These are phyloP conservation scores for Oryza australiensis DNA, from an alignment of 176 grass and related monocot genomes.

Conservation along the genomic window DNA sequence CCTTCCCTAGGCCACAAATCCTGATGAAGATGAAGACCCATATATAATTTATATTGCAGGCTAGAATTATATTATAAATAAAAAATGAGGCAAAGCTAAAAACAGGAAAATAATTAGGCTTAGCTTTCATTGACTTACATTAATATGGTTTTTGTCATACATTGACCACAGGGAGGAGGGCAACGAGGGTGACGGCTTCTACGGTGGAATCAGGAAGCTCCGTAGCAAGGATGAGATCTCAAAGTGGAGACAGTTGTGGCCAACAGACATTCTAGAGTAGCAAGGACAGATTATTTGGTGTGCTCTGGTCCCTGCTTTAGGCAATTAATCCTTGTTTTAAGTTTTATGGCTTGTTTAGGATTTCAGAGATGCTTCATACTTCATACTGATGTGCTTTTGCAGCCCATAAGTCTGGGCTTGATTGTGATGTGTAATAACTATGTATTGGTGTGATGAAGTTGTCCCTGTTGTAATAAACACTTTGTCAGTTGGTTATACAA, in stretches of 20 bases:
- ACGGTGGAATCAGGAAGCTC: conserved; percentile 85
- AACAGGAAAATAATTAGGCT: too few relatives aligned
- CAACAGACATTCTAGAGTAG: conserved; percentile 79
- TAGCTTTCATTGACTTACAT: background rate
- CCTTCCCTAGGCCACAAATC: too few relatives aligned
- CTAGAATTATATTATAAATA: too few relatives aligned
- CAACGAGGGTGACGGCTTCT: conserved; percentile 86
- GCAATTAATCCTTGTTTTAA: conserved; percentile 88
- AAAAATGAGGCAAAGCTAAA: too few relatives aligned
- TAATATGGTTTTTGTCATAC: too few relatives aligned
- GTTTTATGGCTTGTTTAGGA: conserved; percentile 28
- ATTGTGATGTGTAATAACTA: background rate
- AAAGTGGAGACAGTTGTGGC: conserved; percentile 84
- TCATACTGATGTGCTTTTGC: conserved; percentile 6
- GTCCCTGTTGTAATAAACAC: conserved; percentile 12
- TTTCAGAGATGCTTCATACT: conserved; percentile 9
- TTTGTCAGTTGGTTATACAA: background rate
- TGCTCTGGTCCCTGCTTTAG: conserved; percentile 29
- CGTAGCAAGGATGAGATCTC: conserved; percentile 66
- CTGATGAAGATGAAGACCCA: too few relatives aligned
- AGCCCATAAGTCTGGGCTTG: conserved; percentile 23
- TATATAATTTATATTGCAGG: too few relatives aligned
- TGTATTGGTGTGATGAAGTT: conserved; percentile 19
- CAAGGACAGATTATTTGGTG: background rate
- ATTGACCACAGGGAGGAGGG: conserved; percentile 85